A percentile compares a stretch with the other conserved stretches of the same genome.
phyloP scores from a whole-genome alignment of 2,329 filamentous ascomycete species.

The Conoideocrella luteorostrata region DNA sequence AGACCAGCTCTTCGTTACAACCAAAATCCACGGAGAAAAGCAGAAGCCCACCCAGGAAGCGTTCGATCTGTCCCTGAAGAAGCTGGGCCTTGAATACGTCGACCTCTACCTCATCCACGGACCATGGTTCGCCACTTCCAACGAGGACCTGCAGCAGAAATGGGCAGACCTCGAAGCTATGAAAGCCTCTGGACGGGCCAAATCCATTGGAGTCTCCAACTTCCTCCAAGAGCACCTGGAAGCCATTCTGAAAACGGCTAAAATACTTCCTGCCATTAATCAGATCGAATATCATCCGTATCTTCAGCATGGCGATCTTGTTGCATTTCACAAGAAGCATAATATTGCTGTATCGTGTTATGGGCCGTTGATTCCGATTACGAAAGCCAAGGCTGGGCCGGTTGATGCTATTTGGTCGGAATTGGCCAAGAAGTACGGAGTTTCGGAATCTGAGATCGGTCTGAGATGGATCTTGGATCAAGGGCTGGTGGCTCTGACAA shows the following conservation, averaged over 20 bases:
- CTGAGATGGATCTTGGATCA: slow-evolving; percentile 56
- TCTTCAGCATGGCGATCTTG: slow-evolving; percentile 55
- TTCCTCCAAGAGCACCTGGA: slow-evolving; percentile 54
- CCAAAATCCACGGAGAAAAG: slow-evolving; percentile 43
- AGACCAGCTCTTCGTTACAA: slow-evolving; percentile 62
- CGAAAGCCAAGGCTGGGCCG: slow-evolving; percentile 43
- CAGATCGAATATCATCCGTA: slow-evolving; percentile 80
- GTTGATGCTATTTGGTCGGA: slow-evolving; percentile 43
- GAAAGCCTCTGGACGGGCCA: slow-evolving; percentile 57
- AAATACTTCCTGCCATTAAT: slow-evolving; percentile 61
- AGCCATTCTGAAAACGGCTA: slow-evolving; percentile 50
- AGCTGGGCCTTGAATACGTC: slow-evolving; percentile 63
- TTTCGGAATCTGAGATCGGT: slow-evolving; percentile 48
- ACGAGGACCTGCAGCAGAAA: slow-evolving; percentile 47
- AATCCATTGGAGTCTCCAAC: slow-evolving; percentile 73
- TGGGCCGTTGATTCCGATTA: slow-evolving; percentile 46
- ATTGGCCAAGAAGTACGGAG: slow-evolving; percentile 52
- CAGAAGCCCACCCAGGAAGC: slow-evolving; percentile 39
- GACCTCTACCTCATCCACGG: slow-evolving; percentile 63
- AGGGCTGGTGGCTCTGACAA: slow-evolving; percentile 52
- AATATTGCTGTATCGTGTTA: slow-evolving; percentile 52
- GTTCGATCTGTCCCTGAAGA: slow-evolving; percentile 54
- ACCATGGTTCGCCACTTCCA: slow-evolving; percentile 45
- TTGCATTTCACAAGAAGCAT: slow-evolving; percentile 51
- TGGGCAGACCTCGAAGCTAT: slow-evolving; percentile 61